Percentiles rank a stretch among this genome's conserved stretches.
Conservation (phyloP, 257 asterid species). For the Solanum appendiculatum region DNA sequence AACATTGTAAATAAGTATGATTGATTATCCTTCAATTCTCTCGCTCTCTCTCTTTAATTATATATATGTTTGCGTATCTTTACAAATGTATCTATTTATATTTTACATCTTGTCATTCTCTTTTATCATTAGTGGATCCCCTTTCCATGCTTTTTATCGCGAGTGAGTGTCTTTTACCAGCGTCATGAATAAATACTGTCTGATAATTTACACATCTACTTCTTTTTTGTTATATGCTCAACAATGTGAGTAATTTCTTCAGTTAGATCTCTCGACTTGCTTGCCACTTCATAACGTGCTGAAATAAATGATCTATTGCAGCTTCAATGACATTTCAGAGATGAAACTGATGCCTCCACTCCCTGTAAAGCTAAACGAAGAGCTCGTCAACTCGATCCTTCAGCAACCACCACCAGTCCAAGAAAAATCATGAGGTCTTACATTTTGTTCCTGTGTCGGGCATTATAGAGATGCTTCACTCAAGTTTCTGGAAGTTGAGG, state of each 20-base stretch:
- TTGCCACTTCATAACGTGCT: neutral
- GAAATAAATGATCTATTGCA: conserved; percentile 22
- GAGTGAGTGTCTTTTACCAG: neutral
- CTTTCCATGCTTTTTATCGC: neutral
- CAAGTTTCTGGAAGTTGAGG: neutral
- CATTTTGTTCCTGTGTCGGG: neutral
- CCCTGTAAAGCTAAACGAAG: conserved; percentile 66
- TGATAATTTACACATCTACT: no score
- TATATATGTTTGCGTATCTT: neutral
- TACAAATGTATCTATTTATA: neutral
- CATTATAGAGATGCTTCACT: neutral
- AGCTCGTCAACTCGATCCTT: conserved; percentile 53
- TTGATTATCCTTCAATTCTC: neutral
- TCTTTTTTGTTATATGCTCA: neutral
- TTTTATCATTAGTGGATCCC: neutral
- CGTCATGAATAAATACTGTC: neutral
- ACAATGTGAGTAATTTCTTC: neutral
- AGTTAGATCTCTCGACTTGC: neutral
- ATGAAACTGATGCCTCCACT: conserved; percentile 80
- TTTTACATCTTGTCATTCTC: neutral
- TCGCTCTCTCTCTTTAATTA: neutral
- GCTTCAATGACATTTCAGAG: conserved; percentile 56
- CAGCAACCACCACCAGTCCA: conserved; percentile 18
- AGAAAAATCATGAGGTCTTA: conserved; percentile 22
- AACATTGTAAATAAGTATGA: conserved; percentile 62